Conservation (phyloP, 2,329 filamentous ascomycete genomes). For the Passalora sequoiae region DNA sequence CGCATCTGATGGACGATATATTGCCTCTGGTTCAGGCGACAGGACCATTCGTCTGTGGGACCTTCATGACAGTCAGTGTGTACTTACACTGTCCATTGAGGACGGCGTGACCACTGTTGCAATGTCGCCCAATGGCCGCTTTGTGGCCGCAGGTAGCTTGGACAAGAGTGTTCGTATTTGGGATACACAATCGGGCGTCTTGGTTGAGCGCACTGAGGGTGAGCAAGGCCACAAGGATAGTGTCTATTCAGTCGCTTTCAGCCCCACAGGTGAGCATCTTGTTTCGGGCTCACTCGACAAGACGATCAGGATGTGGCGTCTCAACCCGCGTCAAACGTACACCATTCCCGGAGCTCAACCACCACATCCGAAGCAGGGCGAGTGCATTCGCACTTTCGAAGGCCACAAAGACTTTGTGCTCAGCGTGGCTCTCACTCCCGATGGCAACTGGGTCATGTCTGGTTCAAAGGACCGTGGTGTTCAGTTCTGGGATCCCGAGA, state of each 20-base stretch:
- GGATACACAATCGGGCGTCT: slow-evolving; percentile 80
- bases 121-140: slow-evolving; percentile 91
- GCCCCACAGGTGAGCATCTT: slow-evolving; percentile 84
- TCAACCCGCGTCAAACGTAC: slow-evolving; percentile 53
- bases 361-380: slow-evolving; percentile 64
- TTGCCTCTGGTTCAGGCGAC: slow-evolving; percentile 92
- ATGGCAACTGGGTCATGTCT: slow-evolving; percentile 92
- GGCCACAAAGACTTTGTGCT: slow-evolving; percentile 98
- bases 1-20: slow-evolving; percentile 84
- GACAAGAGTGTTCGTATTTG: slow-evolving; percentile 98
- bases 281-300: slow-evolving; percentile 94
- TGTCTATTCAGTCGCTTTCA: slow-evolving; percentile 94
- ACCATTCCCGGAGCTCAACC: slow-evolving; percentile 42
- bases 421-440: slow-evolving; percentile 88
- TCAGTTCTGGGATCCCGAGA: slow-evolving; percentile 96
- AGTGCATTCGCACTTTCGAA: slow-evolving; percentile 95
- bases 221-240: slow-evolving; percentile 94
- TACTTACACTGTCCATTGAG: slow-evolving; percentile 84
- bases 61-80: slow-evolving; percentile 75
- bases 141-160: slow-evolving; percentile 87
- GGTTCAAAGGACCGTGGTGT: slow-evolving; percentile 96
- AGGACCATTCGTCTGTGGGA: slow-evolving; percentile 95
- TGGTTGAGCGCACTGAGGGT: slow-evolving; percentile 87
- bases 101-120: slow-evolving; percentile 97
- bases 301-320: slow-evolving; percentile 99